Base-by-base conservation (phyloP, 2,329 filamentous ascomycete genomes). In the Atkinsonella hypoxylon region DNA sequence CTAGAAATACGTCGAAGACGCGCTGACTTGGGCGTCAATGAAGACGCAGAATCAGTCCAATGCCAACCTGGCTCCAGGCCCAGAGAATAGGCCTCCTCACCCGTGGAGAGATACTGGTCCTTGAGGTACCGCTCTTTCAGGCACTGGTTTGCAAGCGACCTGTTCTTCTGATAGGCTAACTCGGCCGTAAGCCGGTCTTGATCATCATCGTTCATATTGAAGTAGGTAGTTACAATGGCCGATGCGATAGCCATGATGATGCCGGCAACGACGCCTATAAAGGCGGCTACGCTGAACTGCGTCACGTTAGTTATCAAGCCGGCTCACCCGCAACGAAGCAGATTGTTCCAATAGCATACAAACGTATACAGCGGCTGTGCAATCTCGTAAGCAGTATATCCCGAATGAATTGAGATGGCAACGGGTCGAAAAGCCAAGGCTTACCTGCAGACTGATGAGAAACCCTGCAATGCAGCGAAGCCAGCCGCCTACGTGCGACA, bases 221-320 rank as follows among this genome's bases (percentile, higher is more conserved):
- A 69, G 2, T 73, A 57, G 1, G 77, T 71, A 5, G 77, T 72
- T 48, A 86, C 63, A 51, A 77, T 60, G 51, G 69, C 71, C 52
- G 81, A 83, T 17, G 73, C 71, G 49, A 79, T 66, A 59, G 79
- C 75, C 42, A 89, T 64, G 17, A 77, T 56, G 47, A 81, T 64
- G 48, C 85, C 87, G 30, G 81, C 70, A 11, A 79, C 47, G 48
- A 82, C 67, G n/a, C 87, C 87, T 48, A 88, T 72, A 17, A 86
- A 65, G 32, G 78, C 74, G 8, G 86, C 87, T 22, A 81, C 75
- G 46, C 81, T 81, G 45, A 89, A 71, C 71, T 74, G 50, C 4
- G 18, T 22, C 15, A 36, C 11, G 34, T 36, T 9, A 36, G 34
- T 36, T 36, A 36, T 15, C 15, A 12, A 36, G 11, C 15, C 15